phyloP scores from a whole-genome alignment of 495 filamentous ascomycete species.

The Neurospora pannonica region DNA sequence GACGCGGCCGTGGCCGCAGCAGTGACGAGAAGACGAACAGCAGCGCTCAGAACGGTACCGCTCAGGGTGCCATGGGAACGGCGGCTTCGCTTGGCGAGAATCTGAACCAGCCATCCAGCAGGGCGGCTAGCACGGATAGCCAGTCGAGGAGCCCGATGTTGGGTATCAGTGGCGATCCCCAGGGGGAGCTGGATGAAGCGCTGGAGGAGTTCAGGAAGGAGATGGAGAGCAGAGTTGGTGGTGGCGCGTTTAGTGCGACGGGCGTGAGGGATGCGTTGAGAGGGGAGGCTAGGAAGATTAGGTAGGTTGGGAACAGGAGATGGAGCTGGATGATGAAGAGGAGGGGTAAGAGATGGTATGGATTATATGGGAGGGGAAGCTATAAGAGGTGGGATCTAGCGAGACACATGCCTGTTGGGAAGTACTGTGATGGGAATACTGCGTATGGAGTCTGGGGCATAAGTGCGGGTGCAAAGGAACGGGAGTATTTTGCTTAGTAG shows the following conservation, averaged over 20 bases:
- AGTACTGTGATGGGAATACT: neutral
- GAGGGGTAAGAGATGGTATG: neutral
- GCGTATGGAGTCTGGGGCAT: neutral
- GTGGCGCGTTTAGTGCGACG: constrained; percentile 25
- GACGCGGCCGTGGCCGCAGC: neutral
- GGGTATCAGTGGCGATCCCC: constrained; percentile 70
- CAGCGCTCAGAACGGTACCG: neutral
- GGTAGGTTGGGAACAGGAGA: neutral
- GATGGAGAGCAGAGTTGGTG: constrained; percentile 34
- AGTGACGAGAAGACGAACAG: neutral
- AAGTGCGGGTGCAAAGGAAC: neutral
- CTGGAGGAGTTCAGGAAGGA: constrained; percentile 62
- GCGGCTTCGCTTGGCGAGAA: neutral
- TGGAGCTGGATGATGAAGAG: neutral
- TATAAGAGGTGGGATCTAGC: neutral
- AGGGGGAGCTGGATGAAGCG: constrained; percentile 68
- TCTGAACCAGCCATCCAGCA: constrained; percentile 11
- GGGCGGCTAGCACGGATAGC: constrained; percentile 31
- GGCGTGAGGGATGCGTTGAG: neutral
- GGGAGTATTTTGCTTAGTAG: neutral
- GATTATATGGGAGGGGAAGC: neutral
- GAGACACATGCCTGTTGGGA: neutral
- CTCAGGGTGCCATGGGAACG: neutral
- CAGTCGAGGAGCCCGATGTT: constrained; percentile 46
- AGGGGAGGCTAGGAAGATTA: neutral